Evolutionary conservation across 345 rosid species (phyloP), one percentile per base, ranked within the genome.

Genomic region (Cardiospermum halicacabum): DNA sequence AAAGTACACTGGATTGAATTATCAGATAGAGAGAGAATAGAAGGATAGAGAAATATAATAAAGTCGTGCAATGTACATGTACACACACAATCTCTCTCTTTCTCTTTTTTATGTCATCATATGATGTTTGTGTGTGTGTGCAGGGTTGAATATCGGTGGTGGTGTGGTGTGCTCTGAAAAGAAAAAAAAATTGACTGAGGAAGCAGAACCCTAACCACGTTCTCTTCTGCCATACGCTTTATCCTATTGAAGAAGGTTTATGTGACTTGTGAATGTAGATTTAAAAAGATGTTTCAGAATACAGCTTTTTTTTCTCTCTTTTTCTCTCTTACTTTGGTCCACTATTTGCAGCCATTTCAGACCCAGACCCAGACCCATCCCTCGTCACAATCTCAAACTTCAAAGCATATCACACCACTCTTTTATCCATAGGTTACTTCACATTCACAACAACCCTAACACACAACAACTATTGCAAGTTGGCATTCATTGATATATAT

Each of bases 121-220:
- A 53, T 34, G 22, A 22, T 13, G n/a, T n/a, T n/a, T n/a, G n/a
- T n/a, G n/a, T n/a, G n/a, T n/a, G n/a, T n/a, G n/a, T n/a, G n/a
- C n/a, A n/a, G n/a, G n/a, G n/a, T n/a, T n/a, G n/a, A n/a, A n/a
- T n/a, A n/a, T n/a, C n/a, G n/a, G n/a, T n/a, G n/a, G n/a, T n/a
- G n/a, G n/a, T n/a, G 10, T 65, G 57, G 34, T 22, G 27, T 2
- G 34, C 34, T 18, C 50, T 60, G 71, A 73, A 62, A 61, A 70
- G 61, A 62, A 58, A 71, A n/a, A n/a, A n/a, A n/a, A n/a, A n/a
- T n/a, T n/a, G n/a, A 66, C 75, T 66, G 77, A 47, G 71, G 67
- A 66, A 66, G 74, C 72, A 56, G 39, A 72, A 69, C 71, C 75
- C 82, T 71, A 71, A 56, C 80, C 78, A 58, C 69, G 80, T 75